Base-by-base conservation (phyloP, 345 rosid genomes). In the Iberis pinnata region DNA sequence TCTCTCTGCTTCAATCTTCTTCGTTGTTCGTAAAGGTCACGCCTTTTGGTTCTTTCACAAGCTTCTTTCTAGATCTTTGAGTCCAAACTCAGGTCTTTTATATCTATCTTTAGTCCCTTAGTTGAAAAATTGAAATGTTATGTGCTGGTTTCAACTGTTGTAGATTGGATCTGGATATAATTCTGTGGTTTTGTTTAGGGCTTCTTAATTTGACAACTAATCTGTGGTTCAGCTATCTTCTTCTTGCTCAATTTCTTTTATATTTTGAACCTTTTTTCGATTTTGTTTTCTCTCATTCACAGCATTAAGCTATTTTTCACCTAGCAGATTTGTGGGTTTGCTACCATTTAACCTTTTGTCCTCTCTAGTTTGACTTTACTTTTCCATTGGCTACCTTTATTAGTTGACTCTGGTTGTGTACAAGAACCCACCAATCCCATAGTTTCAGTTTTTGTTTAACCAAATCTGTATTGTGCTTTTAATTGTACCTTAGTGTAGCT, bases 141-240 rank as follows among this genome's bases (percentile, higher is more conserved):
- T 13, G 45, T 26, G 17, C 25, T 45, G 31, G 22, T 63, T 41
- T 24, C 17, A 41, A 6, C 49, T 24, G 46, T 56, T 49, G 17
- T 49, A 43, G 64, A 65, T 57, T 65, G 58, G 70, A 65, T 65
- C 70, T 65, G 63, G 18, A 49, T 27, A 32, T 5, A 32, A 18
- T 12, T 38, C 27, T 38, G 14, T 55, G 18, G 33, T 54, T 37
- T 26, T 13, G n/a, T 12, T 32, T 16, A 40, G 7, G 22, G 16
- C 20, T 18, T 43, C 10, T 20, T 8, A 2, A 25, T 1, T 58
- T 47, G 18, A 44, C 18, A 2, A 47, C 47, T 59, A 29, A 26
- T 22, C 12, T 36, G 7, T 47, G 27, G 9, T 7, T 47, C 4
- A 24, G 17, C 19, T 4, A 24, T 22, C 1, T 43, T 24, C 6